Percentiles rank a stretch among this genome's conserved stretches.
Evolutionary conservation across 257 asterid species (phyloP).

Genomic region (Thymus mandschuricus): DNA sequence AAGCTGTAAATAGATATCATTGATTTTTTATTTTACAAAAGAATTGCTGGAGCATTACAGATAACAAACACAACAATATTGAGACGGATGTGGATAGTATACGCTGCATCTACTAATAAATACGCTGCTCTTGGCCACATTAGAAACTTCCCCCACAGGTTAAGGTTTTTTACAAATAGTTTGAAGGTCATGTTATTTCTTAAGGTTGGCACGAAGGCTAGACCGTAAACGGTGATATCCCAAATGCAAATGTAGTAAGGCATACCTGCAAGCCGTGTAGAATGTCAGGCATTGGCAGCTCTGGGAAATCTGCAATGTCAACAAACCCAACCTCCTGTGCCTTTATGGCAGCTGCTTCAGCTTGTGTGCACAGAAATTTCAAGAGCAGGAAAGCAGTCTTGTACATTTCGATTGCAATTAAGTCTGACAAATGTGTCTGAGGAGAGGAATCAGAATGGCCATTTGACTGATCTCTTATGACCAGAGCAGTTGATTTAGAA

Average conservation of each 20-base stretch:
- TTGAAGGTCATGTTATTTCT: no score
- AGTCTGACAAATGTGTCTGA: conserved; percentile 72
- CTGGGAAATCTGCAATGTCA: conserved; percentile 86
- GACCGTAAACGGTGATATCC: no score
- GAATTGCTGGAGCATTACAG: neutral
- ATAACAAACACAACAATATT: neutral
- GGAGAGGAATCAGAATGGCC: conserved; percentile 37
- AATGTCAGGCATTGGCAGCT: conserved; percentile 97
- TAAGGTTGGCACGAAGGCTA: no score
- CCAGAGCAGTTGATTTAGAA: conserved; percentile 49
- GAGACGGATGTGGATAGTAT: neutral
- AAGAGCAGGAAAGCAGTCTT: conserved; percentile 73
- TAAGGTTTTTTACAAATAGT: no score
- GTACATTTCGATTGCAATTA: conserved; percentile 71
- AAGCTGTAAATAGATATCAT: neutral
- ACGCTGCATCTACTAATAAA: neutral
- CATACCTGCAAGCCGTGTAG: conserved; percentile 88
- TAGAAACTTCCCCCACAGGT: no score
- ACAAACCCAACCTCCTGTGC: conserved; percentile 92
- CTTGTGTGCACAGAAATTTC: conserved; percentile 81
- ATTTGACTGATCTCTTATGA: conserved; percentile 56
- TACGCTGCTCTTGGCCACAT: no score
- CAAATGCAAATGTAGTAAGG: neutral
- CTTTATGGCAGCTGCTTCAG: conserved; percentile 73
- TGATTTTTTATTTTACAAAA: neutral